Conservation (phyloP, 257 asterid species). For the Solanum paucissectum region DNA sequence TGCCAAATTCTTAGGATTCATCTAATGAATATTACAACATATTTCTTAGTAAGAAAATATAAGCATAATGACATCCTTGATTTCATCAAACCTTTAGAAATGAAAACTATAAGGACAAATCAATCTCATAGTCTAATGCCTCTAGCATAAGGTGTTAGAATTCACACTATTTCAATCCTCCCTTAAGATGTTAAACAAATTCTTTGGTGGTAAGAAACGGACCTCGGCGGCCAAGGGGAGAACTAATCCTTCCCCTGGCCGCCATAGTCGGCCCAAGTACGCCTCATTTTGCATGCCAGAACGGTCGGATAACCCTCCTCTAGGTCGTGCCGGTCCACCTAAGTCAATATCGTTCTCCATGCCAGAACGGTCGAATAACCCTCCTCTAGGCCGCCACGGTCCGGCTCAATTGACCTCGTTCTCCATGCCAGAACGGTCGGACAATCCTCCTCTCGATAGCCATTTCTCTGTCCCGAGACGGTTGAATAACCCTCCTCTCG, state of each 20-base stretch:
- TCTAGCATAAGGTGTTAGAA: background rate
- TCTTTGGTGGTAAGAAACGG: constrained; percentile 21
- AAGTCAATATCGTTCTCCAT: background rate
- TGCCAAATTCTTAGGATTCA: background rate
- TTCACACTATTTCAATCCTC: background rate
- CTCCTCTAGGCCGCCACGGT: background rate
- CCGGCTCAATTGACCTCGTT: background rate
- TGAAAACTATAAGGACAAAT: background rate
- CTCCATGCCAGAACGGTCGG: background rate
- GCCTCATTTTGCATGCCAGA: background rate
- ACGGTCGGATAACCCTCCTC: background rate
- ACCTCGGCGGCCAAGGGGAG: background rate
- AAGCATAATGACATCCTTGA: background rate
- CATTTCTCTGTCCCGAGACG: background rate
- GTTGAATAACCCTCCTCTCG: background rate
- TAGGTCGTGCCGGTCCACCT: background rate
- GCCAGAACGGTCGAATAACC: background rate
- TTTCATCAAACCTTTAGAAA: background rate
- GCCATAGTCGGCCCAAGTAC: background rate
- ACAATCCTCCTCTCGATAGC: background rate
- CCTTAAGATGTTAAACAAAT: constrained; percentile 24
- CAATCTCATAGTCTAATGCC: background rate
- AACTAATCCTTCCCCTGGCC: background rate
- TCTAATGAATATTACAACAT: background rate
- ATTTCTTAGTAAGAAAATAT: background rate